These are phyloP conservation scores for Botrytis byssoidea DNA, from an alignment of 2,329 filamentous ascomycete genomes.

Conservation along the genomic window DNA sequence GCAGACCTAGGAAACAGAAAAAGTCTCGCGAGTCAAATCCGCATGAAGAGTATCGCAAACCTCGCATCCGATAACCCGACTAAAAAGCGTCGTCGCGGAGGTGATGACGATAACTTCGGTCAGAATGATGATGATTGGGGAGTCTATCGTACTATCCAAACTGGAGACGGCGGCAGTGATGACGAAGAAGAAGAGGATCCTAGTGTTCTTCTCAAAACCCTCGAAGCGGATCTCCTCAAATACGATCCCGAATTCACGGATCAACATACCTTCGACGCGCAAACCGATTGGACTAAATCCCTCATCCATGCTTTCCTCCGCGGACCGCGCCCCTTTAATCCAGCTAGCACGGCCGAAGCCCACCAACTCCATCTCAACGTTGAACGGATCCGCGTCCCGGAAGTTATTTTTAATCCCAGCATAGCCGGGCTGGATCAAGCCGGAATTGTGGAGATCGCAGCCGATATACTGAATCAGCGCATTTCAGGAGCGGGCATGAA, in stretches of 20 bases:
- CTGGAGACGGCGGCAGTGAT: constrained; percentile 79
- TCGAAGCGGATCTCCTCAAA: constrained; percentile 81
- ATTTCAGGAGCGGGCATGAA: constrained; percentile 54
- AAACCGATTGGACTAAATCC: constrained; percentile 92
- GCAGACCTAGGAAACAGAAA: constrained; percentile 95
- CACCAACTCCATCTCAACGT: constrained; percentile 95
- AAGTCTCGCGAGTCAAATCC: constrained; percentile 90
- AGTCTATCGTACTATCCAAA: constrained; percentile 89
- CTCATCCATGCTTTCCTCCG: constrained; percentile 87
- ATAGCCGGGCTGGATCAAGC: constrained; percentile 93
- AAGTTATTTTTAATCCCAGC: constrained; percentile 87
- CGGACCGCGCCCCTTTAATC: constrained; percentile 82
- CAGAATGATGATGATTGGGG: constrained; percentile 98
- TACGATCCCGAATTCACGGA: constrained; percentile 90
- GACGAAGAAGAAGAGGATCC: constrained; percentile 92
- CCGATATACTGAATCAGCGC: constrained; percentile 84
- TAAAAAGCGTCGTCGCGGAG: constrained; percentile 81
- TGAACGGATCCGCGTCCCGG: constrained; percentile 89
- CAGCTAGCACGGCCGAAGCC: constrained; percentile 73
- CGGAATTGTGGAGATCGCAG: constrained; percentile 86
- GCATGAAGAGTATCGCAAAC: constrained; percentile 97
- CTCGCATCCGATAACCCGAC: constrained; percentile 84
- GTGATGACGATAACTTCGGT: constrained; percentile 94
- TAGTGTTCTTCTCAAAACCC: constrained; percentile 64
- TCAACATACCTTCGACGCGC: constrained; percentile 85